A percentile compares a stretch with the other conserved stretches of the same genome.
phyloP scores from a whole-genome alignment of 2,329 filamentous ascomycete genomes.

The Zopfia rhizophila region DNA sequence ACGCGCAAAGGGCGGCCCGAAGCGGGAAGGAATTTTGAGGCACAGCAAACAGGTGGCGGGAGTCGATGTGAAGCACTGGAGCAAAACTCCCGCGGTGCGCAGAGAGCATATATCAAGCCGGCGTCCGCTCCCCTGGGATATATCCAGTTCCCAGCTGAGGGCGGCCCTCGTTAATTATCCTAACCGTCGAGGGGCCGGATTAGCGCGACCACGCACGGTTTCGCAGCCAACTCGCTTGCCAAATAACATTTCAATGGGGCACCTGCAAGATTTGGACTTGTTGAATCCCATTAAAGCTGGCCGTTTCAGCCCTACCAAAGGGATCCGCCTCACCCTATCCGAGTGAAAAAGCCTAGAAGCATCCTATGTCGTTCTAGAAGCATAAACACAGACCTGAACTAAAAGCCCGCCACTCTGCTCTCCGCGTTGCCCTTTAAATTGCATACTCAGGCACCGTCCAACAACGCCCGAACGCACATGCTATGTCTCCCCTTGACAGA shows the following conservation, averaged over 20 bases:
- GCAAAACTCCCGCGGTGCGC: too few relatives aligned
- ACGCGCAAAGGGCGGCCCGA: too few relatives aligned
- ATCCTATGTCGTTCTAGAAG: constrained; percentile 32
- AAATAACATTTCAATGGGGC: constrained; percentile 4
- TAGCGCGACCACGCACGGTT: constrained; percentile 8
- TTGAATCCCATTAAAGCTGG: constrained; percentile 21
- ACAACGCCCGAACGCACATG: constrained; percentile 13
- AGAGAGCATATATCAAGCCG: constrained; percentile 2
- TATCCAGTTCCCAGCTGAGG: neutral
- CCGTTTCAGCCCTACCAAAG: constrained; percentile 34
- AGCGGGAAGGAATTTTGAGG: too few relatives aligned
- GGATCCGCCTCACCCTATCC: constrained; percentile 7
- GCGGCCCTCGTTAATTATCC: neutral
- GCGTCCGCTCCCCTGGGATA: constrained; percentile 7
- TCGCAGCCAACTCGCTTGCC: constrained; percentile 1
- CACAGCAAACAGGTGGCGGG: too few relatives aligned
- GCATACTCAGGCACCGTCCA: too few relatives aligned
- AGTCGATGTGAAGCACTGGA: too few relatives aligned
- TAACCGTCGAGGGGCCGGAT: constrained; percentile 1
- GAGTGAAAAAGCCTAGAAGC: constrained; percentile 20
- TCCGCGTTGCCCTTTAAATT: constrained; percentile 13
- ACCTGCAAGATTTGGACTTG: constrained; percentile 12
- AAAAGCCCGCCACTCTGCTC: constrained; percentile 8
- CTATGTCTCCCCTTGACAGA: constrained; percentile 10
- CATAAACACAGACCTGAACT: constrained; percentile 19